These are phyloP conservation scores for Fusarium torulosum DNA, from an alignment of 2,329 filamentous ascomycete species.

Conservation along the genomic window DNA sequence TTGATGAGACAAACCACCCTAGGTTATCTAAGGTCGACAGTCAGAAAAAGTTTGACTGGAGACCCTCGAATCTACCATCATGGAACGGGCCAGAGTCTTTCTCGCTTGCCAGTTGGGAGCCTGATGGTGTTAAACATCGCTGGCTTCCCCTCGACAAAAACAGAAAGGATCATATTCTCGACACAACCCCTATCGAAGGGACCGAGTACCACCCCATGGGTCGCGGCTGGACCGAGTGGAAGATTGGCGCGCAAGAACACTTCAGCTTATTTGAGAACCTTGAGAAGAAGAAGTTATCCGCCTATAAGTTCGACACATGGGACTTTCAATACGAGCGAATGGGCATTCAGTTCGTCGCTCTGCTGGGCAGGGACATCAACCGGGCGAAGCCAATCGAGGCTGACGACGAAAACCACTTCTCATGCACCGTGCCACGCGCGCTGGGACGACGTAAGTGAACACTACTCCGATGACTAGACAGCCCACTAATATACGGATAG, in stretches of 20 bases:
- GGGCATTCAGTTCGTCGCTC: constrained; percentile 66
- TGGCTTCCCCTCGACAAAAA: constrained; percentile 60
- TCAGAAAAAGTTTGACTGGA: constrained; percentile 51
- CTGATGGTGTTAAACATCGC: constrained; percentile 59
- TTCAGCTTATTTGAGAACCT: constrained; percentile 64
- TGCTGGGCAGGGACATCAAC: constrained; percentile 66
- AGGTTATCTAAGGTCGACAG: constrained; percentile 44
- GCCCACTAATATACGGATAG: constrained; percentile 37
- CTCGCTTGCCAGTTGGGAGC: constrained; percentile 50
- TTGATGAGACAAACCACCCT: constrained; percentile 41
- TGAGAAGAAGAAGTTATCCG: constrained; percentile 58
- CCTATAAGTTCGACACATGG: constrained; percentile 63
- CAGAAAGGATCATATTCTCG: constrained; percentile 53
- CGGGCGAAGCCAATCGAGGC: constrained; percentile 59
- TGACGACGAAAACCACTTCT: constrained; percentile 61
- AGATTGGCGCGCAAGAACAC: constrained; percentile 62
- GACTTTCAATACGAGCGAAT: constrained; percentile 64
- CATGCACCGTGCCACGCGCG: constrained; percentile 55
- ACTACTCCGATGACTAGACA: too few relatives aligned
- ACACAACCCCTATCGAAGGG: constrained; percentile 61
- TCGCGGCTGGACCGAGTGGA: constrained; percentile 62
- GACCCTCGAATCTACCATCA: constrained; percentile 54
- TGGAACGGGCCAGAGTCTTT: constrained; percentile 51
- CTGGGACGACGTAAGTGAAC: constrained; percentile 52
- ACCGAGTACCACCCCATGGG: constrained; percentile 63